Evolutionary conservation across 2,329 filamentous ascomycete genomes (phyloP), one percentile per base, ranked within the genome.

Genomic region (Cryphonectria radicalis): DNA sequence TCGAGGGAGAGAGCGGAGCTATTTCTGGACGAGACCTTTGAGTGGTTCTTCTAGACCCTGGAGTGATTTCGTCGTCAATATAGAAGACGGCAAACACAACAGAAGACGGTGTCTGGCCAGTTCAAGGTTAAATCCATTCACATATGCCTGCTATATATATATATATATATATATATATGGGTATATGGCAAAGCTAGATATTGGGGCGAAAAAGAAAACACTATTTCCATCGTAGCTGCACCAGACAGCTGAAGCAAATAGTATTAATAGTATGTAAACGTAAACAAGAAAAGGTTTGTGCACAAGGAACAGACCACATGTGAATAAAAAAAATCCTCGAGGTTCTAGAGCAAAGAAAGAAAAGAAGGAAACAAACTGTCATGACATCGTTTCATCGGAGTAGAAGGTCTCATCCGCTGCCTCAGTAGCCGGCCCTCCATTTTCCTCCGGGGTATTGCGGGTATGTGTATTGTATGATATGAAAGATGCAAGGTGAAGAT

Each of bases 391-490:
- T 67, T 65, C 60, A 57, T 70, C 37, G 43, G 62, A 43, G 67
- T 63, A 53, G 43, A 46, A 55, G 32, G 60, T 59, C 35, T 60
- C 62, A n/a, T 40, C 22, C 28, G 46, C n/a, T n/a, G 25, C 40
- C 19, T n/a, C 8, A 4, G 19, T 57, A 37, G 32, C 25, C 57
- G 59, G 37, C 28, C 66, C 60, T 55, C 46, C 46, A 11, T 55
- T 63, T 63, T 55, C 43, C 67, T 69, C 60, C 60, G 43, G 63
- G 67, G 67, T 69, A 69, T 69, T 63, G 67, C 62, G 67, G 67
- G 67, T 69, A 69, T 69, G 67, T 69, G 59, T 69, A 62, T 55
- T 55, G 43, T 63, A 42, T 69, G 67, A 68, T 28, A 37, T 50
- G 46, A 64, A 69, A 64, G 62, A 65, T 53, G 43, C 63, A 65